Evolutionary conservation across 2,329 filamentous ascomycete species (phyloP), one percentile per base, ranked within the genome.

Genomic region (Paramyrothecium sp.): DNA sequence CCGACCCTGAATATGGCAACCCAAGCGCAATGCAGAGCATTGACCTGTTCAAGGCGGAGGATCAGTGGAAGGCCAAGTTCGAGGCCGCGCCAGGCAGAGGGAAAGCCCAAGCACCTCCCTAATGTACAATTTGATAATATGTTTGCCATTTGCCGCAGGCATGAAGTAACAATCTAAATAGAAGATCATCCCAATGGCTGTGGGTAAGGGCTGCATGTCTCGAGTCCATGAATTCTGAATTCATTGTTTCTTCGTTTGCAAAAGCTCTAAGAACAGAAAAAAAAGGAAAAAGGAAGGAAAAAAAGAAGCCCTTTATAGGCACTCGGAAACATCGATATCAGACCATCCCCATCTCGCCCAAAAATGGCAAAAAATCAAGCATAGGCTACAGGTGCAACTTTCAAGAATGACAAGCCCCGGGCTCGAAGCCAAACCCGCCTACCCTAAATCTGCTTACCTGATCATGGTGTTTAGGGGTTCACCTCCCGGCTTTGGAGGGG

Each of bases 1-100:
- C 82, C 3, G 82, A 85, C 64, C 82, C 82, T 1, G 79, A 83
- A 1, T 71, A 78, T 56, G 82, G 82, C 2, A 67, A 71, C 2
- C 82, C 81, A 1, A 81, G 75, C 41, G 81, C 82, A 0, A 64
- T 78, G 50, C 72, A 80, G 55, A 81, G 80, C 23, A 68, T 84
- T 17, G 65, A 68, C 3, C 75, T 84, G 69, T 85, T 85, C 62
- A 79, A 80, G 55, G 81, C 82, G 61, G 76, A 81, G 56, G 77
- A 78, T 2, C 69, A 70, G 56, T 85, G 82, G 81, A 75, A 71
- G 57, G 64, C 63, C 3, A 82, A 73, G 51, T 85, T 85, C 59
- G 78, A 81, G 52, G 63, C 67, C 10, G 81, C 81, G 0, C 71
- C 75, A 2, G 81, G 81, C 4, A 75, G 71, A 57, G 81, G 80